These are phyloP conservation scores for Lolium rigidum DNA, from an alignment of 176 grass and related monocot species.

Conservation along the genomic window DNA sequence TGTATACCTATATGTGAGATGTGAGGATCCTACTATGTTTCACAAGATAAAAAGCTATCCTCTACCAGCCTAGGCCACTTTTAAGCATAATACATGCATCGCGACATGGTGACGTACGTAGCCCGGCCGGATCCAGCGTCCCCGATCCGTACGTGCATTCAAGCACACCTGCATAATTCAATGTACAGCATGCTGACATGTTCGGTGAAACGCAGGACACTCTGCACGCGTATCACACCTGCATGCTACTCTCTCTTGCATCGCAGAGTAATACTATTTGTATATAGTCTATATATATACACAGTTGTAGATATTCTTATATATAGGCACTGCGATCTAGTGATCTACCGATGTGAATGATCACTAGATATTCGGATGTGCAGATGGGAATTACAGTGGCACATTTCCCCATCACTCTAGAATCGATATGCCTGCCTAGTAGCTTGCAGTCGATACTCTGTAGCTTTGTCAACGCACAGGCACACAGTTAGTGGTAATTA, in stretches of 20 bases:
- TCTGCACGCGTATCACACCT: background rate
- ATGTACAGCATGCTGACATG: background rate
- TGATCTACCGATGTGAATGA: conserved; percentile 1
- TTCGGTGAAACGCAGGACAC: background rate
- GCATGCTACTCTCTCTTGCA: background rate
- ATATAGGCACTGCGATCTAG: background rate
- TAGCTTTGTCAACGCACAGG: background rate
- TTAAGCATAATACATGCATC: background rate
- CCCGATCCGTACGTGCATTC: background rate
- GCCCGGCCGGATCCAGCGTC: background rate
- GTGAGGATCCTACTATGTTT: too few species aligned
- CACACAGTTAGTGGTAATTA: background rate
- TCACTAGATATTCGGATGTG: conserved; percentile 14
- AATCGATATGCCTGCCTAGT: background rate
- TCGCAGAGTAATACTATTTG: background rate
- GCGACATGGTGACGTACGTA: background rate
- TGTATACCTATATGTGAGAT: too few species aligned
- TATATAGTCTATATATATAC: background rate
- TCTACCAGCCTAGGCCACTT: background rate
- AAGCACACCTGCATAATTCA: conserved; percentile 2
- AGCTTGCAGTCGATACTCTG: background rate
- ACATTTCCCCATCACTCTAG: background rate
- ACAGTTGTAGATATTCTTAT: background rate
- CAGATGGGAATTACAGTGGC: conserved; percentile 11
- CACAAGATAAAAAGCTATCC: background rate